A percentile compares a stretch with the other conserved stretches of the same genome.
Evolutionary conservation across 148 eudicot genomes (phyloP).

Genomic region (Beta vulgaris): DNA sequence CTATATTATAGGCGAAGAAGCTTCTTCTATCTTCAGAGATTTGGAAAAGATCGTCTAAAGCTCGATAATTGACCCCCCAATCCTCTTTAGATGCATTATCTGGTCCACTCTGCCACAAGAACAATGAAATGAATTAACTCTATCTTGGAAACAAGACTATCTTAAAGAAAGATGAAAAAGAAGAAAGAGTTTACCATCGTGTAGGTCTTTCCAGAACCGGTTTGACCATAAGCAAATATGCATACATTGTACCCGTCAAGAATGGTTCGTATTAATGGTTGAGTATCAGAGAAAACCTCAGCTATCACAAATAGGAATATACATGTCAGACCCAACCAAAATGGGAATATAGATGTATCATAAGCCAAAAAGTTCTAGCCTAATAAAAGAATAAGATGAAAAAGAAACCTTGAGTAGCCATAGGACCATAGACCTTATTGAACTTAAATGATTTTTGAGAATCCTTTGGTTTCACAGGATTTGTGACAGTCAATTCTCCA

Average conservation of each 20-base stretch:
- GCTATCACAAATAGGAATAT: slow-evolving; percentile 31
- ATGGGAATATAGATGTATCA: background rate
- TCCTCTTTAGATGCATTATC: slow-evolving; percentile 50
- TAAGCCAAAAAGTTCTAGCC: background rate
- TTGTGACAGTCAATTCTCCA: slow-evolving; percentile 64
- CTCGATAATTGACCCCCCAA: slow-evolving; percentile 75
- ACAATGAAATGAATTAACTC: slow-evolving; percentile 2
- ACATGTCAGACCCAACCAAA: background rate
- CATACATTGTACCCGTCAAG: slow-evolving; percentile 79
- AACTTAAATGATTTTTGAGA: slow-evolving; percentile 65
- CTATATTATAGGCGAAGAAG: slow-evolving; percentile 51
- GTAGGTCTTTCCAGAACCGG: slow-evolving; percentile 79
- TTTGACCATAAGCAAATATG: slow-evolving; percentile 86
- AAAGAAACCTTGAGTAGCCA: slow-evolving; percentile 75
- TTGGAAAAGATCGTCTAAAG: slow-evolving; percentile 59
- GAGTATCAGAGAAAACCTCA: slow-evolving; percentile 56
- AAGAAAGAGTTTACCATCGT: slow-evolving; percentile 54
- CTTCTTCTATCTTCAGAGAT: slow-evolving; percentile 48
- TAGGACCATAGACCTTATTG: slow-evolving; percentile 81
- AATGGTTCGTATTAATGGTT: slow-evolving; percentile 62
- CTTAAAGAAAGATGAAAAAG: background rate
- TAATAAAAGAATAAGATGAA: slow-evolving; percentile 15
- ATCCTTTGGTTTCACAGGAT: slow-evolving; percentile 76
- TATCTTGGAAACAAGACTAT: slow-evolving; percentile 1
- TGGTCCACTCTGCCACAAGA: slow-evolving; percentile 50